phyloP scores from a whole-genome alignment of 176 grass and related monocot species.

The Canna indica region DNA sequence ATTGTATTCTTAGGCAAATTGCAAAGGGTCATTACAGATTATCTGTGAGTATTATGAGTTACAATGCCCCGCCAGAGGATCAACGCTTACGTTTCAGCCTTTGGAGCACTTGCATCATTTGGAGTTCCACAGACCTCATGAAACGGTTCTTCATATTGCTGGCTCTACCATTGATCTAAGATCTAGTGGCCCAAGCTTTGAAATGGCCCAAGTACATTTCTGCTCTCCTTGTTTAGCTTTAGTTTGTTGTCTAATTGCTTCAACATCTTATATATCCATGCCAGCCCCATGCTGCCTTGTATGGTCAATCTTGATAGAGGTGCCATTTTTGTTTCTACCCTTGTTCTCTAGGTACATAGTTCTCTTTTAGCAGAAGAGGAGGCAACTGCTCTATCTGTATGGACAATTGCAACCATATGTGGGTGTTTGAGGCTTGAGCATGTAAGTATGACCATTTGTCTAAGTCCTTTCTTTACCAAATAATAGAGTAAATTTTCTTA shows the following conservation, averaged over 20 bases:
- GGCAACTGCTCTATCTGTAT: slow-evolving; percentile 86
- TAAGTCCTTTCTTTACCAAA: background rate
- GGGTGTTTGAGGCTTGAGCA: slow-evolving; percentile 90
- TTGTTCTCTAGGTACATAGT: slow-evolving; percentile 56
- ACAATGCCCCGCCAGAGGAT: slow-evolving; percentile 73
- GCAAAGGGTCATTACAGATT: slow-evolving; percentile 80
- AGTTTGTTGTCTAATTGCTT: slow-evolving; percentile 7
- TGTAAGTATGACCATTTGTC: slow-evolving; percentile 37
- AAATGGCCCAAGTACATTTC: slow-evolving; percentile 68
- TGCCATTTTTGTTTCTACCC: background rate
- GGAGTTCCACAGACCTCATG: slow-evolving; percentile 80
- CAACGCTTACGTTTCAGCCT: slow-evolving; percentile 74
- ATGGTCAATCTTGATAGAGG: background rate
- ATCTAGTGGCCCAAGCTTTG: slow-evolving; percentile 69
- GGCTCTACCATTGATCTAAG: slow-evolving; percentile 79
- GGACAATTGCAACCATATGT: slow-evolving; percentile 88
- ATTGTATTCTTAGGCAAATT: slow-evolving; percentile 57
- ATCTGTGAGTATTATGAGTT: slow-evolving; percentile 79
- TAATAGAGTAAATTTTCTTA: too few species aligned
- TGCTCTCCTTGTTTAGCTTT: slow-evolving; percentile 4
- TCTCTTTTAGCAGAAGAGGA: slow-evolving; percentile 89
- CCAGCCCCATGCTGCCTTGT: background rate
- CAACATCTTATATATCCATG: background rate
- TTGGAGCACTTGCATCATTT: slow-evolving; percentile 91
- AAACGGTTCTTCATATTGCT: slow-evolving; percentile 93